Evolutionary conservation across 805 yeast genomes (phyloP).

Genomic region (Wickerhamiella siamensis): DNA sequence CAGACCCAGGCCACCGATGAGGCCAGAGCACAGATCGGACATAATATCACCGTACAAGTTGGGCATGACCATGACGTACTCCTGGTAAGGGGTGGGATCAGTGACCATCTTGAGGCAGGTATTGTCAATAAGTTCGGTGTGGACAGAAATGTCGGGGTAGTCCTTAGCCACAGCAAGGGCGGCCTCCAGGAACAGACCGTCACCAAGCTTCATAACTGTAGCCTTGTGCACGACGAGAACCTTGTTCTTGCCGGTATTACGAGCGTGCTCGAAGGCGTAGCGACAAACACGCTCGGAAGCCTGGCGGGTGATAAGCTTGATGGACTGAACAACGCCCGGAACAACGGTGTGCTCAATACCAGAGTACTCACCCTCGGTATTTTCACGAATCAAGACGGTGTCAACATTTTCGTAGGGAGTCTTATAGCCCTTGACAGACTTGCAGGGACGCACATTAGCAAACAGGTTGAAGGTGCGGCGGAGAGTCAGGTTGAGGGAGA

Average conservation of each 20-base stretch:
- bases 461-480: constrained; percentile 93
- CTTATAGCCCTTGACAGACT: constrained; percentile 81
- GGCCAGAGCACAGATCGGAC: constrained; percentile 94
- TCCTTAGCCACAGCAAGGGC: constrained; percentile 83
- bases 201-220: constrained; percentile 94
- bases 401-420: constrained; percentile 84
- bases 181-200: constrained; percentile 87
- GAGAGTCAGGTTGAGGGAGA: constrained; percentile 89
- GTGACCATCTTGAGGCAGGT: constrained; percentile 81
- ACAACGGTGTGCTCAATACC: constrained; percentile 97
- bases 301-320: constrained; percentile 88
- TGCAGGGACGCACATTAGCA: constrained; percentile 96
- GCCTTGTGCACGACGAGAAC: constrained; percentile 96
- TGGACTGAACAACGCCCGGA: constrained; percentile 97
- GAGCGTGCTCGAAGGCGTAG: constrained; percentile 95
- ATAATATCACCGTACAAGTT: constrained; percentile 98
- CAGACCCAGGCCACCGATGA: constrained; percentile 96
- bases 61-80: constrained; percentile 95
- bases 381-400: constrained; percentile 93
- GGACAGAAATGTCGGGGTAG: constrained; percentile 78
- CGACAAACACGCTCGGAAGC: constrained; percentile 95
- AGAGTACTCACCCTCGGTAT: constrained; percentile 98
- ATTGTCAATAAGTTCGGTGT: constrained; percentile 85
- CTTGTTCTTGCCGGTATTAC: constrained; percentile 71
- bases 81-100: constrained; percentile 76